These are phyloP conservation scores for Mortierella sp. DNA, from an alignment of 371 early-diverging fungal species.

Conservation along the genomic window DNA sequence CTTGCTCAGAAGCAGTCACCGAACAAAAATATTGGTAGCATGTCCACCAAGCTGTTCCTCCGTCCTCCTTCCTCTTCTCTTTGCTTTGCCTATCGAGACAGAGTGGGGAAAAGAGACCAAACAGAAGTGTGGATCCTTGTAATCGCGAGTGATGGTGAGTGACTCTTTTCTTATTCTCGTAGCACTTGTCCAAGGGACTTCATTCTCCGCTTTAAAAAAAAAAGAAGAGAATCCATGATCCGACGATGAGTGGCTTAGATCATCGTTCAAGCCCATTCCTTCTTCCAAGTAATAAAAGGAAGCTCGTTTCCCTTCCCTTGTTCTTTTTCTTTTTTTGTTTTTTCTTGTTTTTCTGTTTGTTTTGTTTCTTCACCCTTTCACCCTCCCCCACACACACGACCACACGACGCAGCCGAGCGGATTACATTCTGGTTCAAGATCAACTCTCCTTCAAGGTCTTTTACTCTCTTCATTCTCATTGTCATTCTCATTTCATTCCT, in stretches of 20 bases:
- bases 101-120: too few relatives aligned
- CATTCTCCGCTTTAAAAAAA: constrained; percentile 1
- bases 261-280: background rate
- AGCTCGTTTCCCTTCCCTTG: constrained; percentile 7
- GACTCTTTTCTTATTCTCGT: background rate
- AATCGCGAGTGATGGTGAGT: background rate
- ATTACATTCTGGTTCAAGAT: constrained; percentile 8
- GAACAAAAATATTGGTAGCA: too few relatives aligned
- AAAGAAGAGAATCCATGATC: background rate
- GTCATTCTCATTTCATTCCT: constrained; percentile 21
- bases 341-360: constrained; percentile 40
- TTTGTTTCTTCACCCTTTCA: constrained; percentile 44
- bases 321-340: constrained; percentile 40
- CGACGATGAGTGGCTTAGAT: background rate
- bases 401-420: constrained; percentile 18
- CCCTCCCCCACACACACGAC: constrained; percentile 19
- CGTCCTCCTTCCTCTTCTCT: too few relatives aligned
- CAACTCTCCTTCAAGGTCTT: constrained; percentile 10
- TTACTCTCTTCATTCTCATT: constrained; percentile 9
- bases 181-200: background rate
- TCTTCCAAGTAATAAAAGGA: constrained; percentile 9
- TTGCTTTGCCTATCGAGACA: too few relatives aligned
- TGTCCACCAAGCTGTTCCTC: too few relatives aligned
- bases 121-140: too few relatives aligned
- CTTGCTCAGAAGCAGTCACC: too few relatives aligned